Evolutionary conservation across 257 asterid genomes (phyloP).

Genomic region (Mentha longifolia): DNA sequence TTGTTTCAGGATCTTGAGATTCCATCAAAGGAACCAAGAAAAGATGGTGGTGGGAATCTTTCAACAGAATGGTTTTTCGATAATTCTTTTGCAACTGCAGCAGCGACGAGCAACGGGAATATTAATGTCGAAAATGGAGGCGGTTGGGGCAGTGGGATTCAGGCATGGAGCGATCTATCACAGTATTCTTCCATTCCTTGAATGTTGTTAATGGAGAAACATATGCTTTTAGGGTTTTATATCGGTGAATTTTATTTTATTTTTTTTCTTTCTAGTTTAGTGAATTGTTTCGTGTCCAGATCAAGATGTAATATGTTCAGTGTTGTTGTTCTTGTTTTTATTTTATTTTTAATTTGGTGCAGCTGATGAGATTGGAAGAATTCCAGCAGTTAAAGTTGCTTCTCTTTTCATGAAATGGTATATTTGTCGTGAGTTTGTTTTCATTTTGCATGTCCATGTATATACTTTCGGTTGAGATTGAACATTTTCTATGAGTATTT

Average conservation of each 20-base stretch:
- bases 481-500: no score
- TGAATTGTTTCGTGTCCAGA: not conserved
- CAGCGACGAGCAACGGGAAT: slow-evolving; percentile 39
- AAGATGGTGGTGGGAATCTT: slow-evolving; percentile 46
- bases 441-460: not conserved
- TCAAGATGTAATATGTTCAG: slow-evolving; percentile 12
- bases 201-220: not conserved
- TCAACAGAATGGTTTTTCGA: slow-evolving; percentile 81
- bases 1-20: slow-evolving; percentile 65
- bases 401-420: slow-evolving; percentile 1
- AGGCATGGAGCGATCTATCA: slow-evolving; percentile 62
- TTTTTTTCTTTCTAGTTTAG: slow-evolving; percentile 4
- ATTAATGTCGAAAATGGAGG: slow-evolving; percentile 39
- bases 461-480: no score
- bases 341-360: slow-evolving; percentile 1
- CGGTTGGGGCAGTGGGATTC: slow-evolving; percentile 75
- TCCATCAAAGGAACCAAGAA: slow-evolving; percentile 39
- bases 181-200: slow-evolving; percentile 61
- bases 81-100: slow-evolving; percentile 41
- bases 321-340: not conserved
- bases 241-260: not conserved
- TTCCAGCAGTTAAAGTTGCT: not conserved
- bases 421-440: not conserved
- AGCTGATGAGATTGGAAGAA: slow-evolving; percentile 6
- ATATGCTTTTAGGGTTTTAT: slow-evolving; percentile 14